Evolutionary conservation across 2,329 filamentous ascomycete species (phyloP).

Genomic region (Basipetospora chlamydospora): DNA sequence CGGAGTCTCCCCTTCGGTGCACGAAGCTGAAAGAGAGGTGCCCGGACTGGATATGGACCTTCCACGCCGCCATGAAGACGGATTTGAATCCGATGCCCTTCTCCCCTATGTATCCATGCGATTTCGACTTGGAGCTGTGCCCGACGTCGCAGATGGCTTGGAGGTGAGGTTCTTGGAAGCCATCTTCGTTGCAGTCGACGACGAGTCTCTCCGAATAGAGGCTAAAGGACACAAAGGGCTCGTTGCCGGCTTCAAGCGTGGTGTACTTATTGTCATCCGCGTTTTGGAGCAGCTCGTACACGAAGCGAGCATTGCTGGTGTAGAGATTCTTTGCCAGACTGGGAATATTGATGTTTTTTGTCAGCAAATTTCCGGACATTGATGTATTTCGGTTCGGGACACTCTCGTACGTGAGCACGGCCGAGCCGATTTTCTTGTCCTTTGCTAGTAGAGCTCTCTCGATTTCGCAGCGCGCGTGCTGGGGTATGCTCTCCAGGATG

Average conservation of each 20-base stretch:
- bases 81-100: slow-evolving; percentile 39
- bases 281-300: slow-evolving; percentile 40
- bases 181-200: slow-evolving; percentile 35
- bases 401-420: slow-evolving; percentile 1
- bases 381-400: no score
- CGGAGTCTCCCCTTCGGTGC: slow-evolving; percentile 23
- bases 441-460: slow-evolving; percentile 1
- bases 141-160: slow-evolving; percentile 29
- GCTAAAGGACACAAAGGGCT: slow-evolving; percentile 20
- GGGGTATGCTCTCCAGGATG: slow-evolving; percentile 1
- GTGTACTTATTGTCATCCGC: slow-evolving; percentile 34
- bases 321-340: slow-evolving; percentile 28
- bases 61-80: slow-evolving; percentile 29
- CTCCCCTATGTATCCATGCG: slow-evolving; percentile 30
- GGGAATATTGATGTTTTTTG: slow-evolving; percentile 12
- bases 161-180: slow-evolving; percentile 27
- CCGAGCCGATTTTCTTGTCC: slow-evolving; percentile 1
- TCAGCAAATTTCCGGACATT: not conserved
- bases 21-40: slow-evolving; percentile 28
- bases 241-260: slow-evolving; percentile 8
- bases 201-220: slow-evolving; percentile 22
- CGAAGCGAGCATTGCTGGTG: slow-evolving; percentile 27
- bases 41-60: slow-evolving; percentile 29
- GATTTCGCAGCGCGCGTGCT: not conserved
- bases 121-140: slow-evolving; percentile 27